Base-by-base conservation (phyloP, 208 protist genomes). In the Leishmania arabica region DNA sequence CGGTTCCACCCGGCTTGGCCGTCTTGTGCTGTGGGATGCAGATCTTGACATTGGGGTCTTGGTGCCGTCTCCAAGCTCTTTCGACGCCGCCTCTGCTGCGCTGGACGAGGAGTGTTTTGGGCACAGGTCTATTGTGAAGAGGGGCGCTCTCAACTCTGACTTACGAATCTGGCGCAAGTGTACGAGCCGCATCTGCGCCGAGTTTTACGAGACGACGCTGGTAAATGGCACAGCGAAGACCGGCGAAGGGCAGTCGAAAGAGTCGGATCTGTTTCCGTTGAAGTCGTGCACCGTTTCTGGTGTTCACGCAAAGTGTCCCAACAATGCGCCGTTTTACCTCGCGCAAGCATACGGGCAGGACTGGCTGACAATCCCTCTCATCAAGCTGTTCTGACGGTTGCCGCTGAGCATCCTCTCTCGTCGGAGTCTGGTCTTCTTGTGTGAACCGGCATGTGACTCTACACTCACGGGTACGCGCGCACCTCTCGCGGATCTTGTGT, bases 1-100 rank as follows among this genome's bases (percentile, higher is more conserved):
- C 13, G 93, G 93, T 24, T 89, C 84, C 64, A 91, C 82, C 27
- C 83, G 93, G 17, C 77, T 95, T 49, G 91, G 92, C 19, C 86
- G 90, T 31, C 84, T 97, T n/a, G 83, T 97, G 56, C 77, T 97
- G 65, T 97, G 93, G 93, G 93, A 97, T 79, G 86, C 90, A 1
- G 93, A 97, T 75, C 85, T 97, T n/a, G 92, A 95, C 77, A 85
- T 95, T 76, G 93, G 91, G 47, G 84, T 94, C 8, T 56, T 93
- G 74, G 53, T 86, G n/a, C 72, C 77, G 6, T 42, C 83, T 15
- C 82, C 83, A n/a, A 58, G 77, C 37, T 87, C 86, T 42, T 87
- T 94, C 77, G 86, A 83, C 31, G 74, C 53, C 21, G 68, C 77
- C 5, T 77, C 86, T 7, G 56, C 42, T 19, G 75, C 76, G 6